These are phyloP conservation scores for Nicotiana tomentosiformis DNA, from an alignment of 257 asterid genomes.

Conservation along the genomic window DNA sequence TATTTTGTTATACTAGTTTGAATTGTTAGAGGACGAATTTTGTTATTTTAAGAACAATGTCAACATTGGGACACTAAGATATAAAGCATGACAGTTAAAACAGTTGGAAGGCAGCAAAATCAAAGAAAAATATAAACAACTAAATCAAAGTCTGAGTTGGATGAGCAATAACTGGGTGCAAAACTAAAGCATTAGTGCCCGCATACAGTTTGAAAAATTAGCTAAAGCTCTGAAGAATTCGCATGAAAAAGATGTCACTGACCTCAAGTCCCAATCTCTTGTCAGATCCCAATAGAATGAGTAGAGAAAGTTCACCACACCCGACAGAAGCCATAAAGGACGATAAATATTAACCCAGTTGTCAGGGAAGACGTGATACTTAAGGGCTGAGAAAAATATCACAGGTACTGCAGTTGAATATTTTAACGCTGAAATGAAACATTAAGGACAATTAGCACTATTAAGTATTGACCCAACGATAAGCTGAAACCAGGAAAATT, in stretches of 20 bases:
- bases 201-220: background rate
- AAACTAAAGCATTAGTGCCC: background rate
- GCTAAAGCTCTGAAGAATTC: background rate
- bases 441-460: slow-evolving; percentile 24
- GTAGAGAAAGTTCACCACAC: slow-evolving; percentile 76
- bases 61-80: background rate
- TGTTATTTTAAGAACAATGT: background rate
- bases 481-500: background rate
- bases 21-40: background rate
- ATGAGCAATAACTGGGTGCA: background rate
- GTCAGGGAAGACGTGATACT: slow-evolving; percentile 81
- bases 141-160: background rate
- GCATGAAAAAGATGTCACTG: slow-evolving; percentile 10
- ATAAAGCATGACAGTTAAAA: background rate
- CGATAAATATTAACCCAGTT: slow-evolving; percentile 71
- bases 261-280: slow-evolving; percentile 98
- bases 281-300: slow-evolving; percentile 97
- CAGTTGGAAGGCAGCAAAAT: background rate
- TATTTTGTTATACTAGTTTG: background rate
- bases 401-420: slow-evolving; percentile 96
- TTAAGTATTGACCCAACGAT: background rate
- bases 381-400: slow-evolving; percentile 86
- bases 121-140: background rate
- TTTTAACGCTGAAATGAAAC: slow-evolving; percentile 73
- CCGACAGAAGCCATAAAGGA: slow-evolving; percentile 88